Conservation (phyloP, 257 asterid species). For the Solanum lignicaule region DNA sequence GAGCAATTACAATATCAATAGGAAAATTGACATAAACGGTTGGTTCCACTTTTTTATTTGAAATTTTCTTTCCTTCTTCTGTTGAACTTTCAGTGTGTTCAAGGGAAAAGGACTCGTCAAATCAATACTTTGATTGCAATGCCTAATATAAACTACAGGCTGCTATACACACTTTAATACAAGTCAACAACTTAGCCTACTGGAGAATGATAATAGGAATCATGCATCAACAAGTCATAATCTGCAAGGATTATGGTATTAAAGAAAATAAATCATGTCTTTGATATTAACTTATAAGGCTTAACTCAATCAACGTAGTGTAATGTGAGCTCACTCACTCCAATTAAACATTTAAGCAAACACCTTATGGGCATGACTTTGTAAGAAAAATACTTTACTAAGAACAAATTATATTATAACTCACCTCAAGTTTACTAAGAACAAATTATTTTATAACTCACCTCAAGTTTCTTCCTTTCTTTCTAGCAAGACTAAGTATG, state of each 20-base stretch:
- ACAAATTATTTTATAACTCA: neutral
- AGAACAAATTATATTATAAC: neutral
- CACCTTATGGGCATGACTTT: neutral
- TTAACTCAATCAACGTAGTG: too few species aligned
- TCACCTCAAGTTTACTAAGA: neutral
- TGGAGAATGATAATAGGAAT: neutral
- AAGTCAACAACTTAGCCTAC: neutral
- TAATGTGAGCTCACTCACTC: neutral
- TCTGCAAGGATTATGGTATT: neutral
- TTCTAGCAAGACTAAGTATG: neutral
- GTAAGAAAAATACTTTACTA: too few species aligned
- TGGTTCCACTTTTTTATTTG: too few species aligned
- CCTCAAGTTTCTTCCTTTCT: neutral
- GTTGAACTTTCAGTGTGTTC: neutral
- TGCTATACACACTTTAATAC: neutral
- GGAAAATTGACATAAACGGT: neutral
- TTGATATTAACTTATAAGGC: neutral
- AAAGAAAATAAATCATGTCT: neutral
- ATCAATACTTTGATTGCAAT: neutral
- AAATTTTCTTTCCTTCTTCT: too few species aligned
- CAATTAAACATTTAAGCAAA: neutral
- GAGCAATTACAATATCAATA: neutral
- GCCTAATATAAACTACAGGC: neutral
- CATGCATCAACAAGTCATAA: neutral
- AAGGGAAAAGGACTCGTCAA: neutral